Conservation (phyloP, 768 basidiomycete genomes). For the Phaeotremella skinneri region DNA sequence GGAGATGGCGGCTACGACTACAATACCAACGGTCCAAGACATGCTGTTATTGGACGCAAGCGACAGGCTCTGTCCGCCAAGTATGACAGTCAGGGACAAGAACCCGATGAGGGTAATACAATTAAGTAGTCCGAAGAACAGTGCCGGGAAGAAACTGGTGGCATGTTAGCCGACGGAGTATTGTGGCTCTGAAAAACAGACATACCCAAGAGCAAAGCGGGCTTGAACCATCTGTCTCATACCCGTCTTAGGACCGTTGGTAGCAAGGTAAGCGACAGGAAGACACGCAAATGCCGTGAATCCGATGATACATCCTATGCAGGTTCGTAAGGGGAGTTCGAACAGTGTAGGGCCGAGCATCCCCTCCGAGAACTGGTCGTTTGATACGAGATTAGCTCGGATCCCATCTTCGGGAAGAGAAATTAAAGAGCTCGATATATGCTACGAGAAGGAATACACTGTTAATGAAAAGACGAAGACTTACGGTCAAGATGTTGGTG, state of each 20-base stretch:
- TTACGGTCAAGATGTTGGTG: constrained; percentile 45
- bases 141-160: constrained; percentile 52
- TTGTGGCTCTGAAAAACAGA: background rate
- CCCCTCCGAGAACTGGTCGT: constrained; percentile 36
- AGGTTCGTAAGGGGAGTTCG: constrained; percentile 26
- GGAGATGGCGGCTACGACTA: constrained; percentile 46
- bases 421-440: too few species aligned
- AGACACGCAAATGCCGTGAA: constrained; percentile 27
- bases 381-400: background rate
- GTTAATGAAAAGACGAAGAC: background rate
- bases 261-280: constrained; percentile 25
- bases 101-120: constrained; percentile 64
- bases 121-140: constrained; percentile 56
- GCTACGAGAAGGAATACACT: background rate
- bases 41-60: constrained; percentile 59
- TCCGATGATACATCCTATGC: constrained; percentile 30
- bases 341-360: constrained; percentile 35
- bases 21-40: constrained; percentile 59
- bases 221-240: constrained; percentile 79
- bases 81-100: constrained; percentile 65
- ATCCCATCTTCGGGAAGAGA: too few species aligned
- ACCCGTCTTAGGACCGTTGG: constrained; percentile 65
- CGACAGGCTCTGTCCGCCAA: constrained; percentile 67
- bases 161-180: background rate
- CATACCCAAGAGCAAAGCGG: constrained; percentile 60